Percentiles rank a stretch among this genome's conserved stretches.
phyloP scores from a whole-genome alignment of 2,329 filamentous ascomycete species.

The Aureobasidium sp. region DNA sequence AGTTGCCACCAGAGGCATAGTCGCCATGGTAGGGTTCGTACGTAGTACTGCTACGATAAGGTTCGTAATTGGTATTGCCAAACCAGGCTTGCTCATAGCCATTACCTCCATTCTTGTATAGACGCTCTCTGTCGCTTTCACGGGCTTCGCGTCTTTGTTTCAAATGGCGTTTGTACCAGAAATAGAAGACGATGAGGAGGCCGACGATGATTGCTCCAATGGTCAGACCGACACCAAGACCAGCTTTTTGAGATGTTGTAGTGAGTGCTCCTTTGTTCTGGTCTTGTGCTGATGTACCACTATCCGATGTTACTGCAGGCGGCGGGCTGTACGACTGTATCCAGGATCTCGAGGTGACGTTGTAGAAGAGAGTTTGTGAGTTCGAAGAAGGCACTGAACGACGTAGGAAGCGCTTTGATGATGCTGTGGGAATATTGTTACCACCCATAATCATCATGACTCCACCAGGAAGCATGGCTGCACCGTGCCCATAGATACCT shows the following conservation, averaged over 20 bases:
- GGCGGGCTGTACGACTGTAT: constrained; percentile 47
- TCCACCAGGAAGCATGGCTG: constrained; percentile 53
- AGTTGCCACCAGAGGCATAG: constrained; percentile 7
- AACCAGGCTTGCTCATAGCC: constrained; percentile 8
- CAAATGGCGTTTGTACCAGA: constrained; percentile 40
- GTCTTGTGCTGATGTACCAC: constrained; percentile 21
- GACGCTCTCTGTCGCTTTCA: constrained; percentile 15
- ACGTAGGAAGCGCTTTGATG: constrained; percentile 28
- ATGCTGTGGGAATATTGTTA: constrained; percentile 42
- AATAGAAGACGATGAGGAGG: constrained; percentile 37
- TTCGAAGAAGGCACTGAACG: constrained; percentile 35
- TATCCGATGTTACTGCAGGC: constrained; percentile 4
- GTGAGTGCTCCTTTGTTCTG: constrained; percentile 32
- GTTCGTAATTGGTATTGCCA: constrained; percentile 1
- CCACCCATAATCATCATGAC: constrained; percentile 57
- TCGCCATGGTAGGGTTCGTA: constrained; percentile 1
- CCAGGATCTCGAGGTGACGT: constrained; percentile 56
- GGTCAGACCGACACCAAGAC: constrained; percentile 39
- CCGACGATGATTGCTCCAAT: constrained; percentile 38
- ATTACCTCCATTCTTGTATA: constrained; percentile 14
- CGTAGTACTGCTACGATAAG: neutral
- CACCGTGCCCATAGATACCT: constrained; percentile 56
- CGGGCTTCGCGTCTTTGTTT: constrained; percentile 31
- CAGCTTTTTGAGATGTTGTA: constrained; percentile 40
- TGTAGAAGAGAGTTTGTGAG: constrained; percentile 50